Evolutionary conservation across 1,284 basidiomycete genomes (phyloP).

Genomic region (Stygiomarasmius scandens): DNA sequence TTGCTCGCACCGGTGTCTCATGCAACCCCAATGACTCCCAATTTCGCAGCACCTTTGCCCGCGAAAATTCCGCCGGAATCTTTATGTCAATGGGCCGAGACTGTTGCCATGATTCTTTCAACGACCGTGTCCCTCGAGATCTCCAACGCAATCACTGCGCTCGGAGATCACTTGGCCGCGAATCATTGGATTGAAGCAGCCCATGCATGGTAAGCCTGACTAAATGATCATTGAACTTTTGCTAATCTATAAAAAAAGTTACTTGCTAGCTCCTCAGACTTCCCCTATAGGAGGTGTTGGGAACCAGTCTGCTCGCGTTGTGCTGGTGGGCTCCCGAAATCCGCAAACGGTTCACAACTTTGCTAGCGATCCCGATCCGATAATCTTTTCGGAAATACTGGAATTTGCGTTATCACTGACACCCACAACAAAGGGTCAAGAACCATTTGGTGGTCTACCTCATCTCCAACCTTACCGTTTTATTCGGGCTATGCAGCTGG

Average conservation of each 20-base stretch:
- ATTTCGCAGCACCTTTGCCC: constrained; percentile 49
- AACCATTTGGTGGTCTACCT: constrained; percentile 80
- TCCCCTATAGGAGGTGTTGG: constrained; percentile 75
- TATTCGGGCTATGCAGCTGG: constrained; percentile 75
- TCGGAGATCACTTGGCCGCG: constrained; percentile 82
- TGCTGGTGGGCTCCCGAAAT: constrained; percentile 67
- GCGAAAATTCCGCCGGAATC: constrained; percentile 57
- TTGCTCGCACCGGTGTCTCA: constrained; percentile 46
- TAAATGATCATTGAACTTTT: background rate
- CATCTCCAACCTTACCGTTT: constrained; percentile 91
- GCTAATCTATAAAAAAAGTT: constrained; percentile 50
- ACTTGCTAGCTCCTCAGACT: constrained; percentile 85
- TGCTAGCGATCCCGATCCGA: constrained; percentile 74
- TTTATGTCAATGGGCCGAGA: constrained; percentile 83
- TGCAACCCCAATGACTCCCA: constrained; percentile 67
- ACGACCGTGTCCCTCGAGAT: constrained; percentile 68
- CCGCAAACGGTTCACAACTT: constrained; percentile 57
- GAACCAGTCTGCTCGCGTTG: constrained; percentile 61
- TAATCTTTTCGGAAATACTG: constrained; percentile 89
- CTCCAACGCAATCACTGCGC: constrained; percentile 78
- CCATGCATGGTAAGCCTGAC: constrained; percentile 77
- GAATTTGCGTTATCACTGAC: constrained; percentile 90
- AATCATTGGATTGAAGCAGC: constrained; percentile 85
- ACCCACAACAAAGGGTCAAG: constrained; percentile 80
- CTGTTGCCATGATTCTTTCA: constrained; percentile 82